phyloP scores from a whole-genome alignment of 805 yeast species.

The Kuraishia piskuri region DNA sequence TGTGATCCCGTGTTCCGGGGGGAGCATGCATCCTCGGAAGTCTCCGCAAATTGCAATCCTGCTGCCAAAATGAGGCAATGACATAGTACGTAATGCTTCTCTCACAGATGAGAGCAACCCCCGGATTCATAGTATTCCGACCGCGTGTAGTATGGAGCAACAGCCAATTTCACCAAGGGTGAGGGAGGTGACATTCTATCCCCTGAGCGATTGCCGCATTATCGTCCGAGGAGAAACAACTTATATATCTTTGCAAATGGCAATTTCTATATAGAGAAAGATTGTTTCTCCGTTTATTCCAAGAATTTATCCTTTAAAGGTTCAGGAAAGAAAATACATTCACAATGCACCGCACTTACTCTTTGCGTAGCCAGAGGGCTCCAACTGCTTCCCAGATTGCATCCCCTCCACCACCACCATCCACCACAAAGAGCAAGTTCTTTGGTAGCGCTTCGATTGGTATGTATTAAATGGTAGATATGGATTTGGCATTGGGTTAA shows the following conservation, averaged over 20 bases:
- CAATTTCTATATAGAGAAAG: neutral
- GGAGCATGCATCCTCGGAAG: neutral
- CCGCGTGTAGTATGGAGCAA: neutral
- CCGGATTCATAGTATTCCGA: neutral
- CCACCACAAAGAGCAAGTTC: constrained; percentile 82
- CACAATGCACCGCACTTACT: constrained; percentile 94
- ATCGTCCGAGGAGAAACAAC: neutral
- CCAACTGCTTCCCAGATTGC: constrained; percentile 96
- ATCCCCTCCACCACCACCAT: constrained; percentile 92
- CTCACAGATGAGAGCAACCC: neutral
- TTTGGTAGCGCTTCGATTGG: constrained; percentile 75
- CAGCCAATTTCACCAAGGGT: neutral
- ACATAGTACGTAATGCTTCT: neutral
- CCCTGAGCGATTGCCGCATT: neutral
- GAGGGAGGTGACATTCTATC: neutral
- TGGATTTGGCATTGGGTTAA: neutral
- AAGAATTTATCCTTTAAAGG: too few species aligned
- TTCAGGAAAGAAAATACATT: neutral
- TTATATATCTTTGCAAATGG: neutral
- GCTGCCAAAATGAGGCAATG: neutral
- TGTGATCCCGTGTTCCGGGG: neutral
- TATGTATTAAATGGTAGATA: constrained; percentile 11
- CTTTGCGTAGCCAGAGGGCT: constrained; percentile 89
- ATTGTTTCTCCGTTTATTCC: neutral
- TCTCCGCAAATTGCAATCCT: neutral